A percentile compares a stretch with the other conserved stretches of the same genome.
phyloP scores from a whole-genome alignment of 2,329 filamentous ascomycete species.

The Aspergillus oerlinghausenensis region DNA sequence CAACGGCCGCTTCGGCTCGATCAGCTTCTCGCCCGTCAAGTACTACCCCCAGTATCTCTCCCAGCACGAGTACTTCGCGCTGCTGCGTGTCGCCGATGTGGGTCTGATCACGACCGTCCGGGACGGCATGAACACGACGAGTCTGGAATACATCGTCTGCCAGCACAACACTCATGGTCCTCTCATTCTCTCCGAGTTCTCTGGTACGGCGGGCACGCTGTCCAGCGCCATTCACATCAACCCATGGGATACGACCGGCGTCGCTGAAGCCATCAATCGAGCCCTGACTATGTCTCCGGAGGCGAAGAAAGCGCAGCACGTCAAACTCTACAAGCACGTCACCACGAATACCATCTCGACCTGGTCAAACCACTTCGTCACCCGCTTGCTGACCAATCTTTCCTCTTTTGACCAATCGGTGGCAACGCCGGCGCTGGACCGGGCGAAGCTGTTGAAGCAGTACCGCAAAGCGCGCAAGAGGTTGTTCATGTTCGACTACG shows the following conservation, averaged over 20 bases:
- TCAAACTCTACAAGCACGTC: slow-evolving; percentile 75
- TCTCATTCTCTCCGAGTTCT: slow-evolving; percentile 93
- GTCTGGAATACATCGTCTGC: slow-evolving; percentile 88
- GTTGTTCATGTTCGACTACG: slow-evolving; percentile 98
- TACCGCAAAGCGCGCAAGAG: slow-evolving; percentile 73
- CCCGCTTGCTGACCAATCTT: slow-evolving; percentile 73
- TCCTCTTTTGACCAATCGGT: slow-evolving; percentile 69
- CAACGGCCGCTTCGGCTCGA: slow-evolving; percentile 82
- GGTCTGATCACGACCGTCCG: slow-evolving; percentile 92
- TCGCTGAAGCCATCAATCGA: slow-evolving; percentile 75
- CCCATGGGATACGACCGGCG: slow-evolving; percentile 83
- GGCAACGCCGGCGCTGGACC: slow-evolving; percentile 78
- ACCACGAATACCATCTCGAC: slow-evolving; percentile 78
- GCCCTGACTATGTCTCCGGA: slow-evolving; percentile 71
- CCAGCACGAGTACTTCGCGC: slow-evolving; percentile 86
- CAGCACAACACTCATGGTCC: slow-evolving; percentile 83
- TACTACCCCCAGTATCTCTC: slow-evolving; percentile 92
- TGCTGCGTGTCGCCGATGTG: slow-evolving; percentile 85
- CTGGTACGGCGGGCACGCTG: slow-evolving; percentile 82
- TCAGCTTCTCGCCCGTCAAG: slow-evolving; percentile 85
- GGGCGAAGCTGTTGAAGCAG: slow-evolving; percentile 63
- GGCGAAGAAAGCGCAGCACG: slow-evolving; percentile 64
- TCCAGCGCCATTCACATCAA: slow-evolving; percentile 91
- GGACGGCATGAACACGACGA: slow-evolving; percentile 97
- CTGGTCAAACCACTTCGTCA: slow-evolving; percentile 78